Conservation (phyloP, 1,284 basidiomycete genomes). For the Phellopilus nigrolimitatus region DNA sequence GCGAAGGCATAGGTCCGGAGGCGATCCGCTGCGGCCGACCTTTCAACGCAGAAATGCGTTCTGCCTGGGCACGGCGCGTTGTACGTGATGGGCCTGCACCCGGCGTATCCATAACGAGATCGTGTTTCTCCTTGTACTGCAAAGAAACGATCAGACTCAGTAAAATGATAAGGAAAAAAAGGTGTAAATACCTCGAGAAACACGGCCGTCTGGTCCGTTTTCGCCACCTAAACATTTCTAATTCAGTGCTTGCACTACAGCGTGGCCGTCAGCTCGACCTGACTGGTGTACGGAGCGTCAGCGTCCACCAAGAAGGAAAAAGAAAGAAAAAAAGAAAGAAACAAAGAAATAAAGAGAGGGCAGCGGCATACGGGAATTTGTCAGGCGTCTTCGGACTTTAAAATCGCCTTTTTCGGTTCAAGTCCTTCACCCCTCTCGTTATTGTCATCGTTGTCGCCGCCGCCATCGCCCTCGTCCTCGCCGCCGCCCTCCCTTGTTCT, state of each 20-base stretch:
- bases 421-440: no score
- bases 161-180: constrained; percentile 6
- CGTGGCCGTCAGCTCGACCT: no score
- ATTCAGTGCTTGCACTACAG: constrained; percentile 56
- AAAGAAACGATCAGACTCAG: constrained; percentile 20
- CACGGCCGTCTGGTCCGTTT: constrained; percentile 4
- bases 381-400: no score
- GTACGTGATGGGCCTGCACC: constrained; percentile 49
- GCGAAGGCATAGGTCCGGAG: constrained; percentile 27
- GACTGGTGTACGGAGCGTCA: no score
- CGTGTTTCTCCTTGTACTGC: constrained; percentile 61
- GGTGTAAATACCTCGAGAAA: constrained; percentile 7
- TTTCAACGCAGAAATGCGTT: constrained; percentile 42
- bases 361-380: no score
- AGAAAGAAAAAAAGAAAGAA: no score
- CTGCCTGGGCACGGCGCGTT: constrained; percentile 58
- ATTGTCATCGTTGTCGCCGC: no score
- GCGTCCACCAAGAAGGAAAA: no score
- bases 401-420: no score
- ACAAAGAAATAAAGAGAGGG: no score
- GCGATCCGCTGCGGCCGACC: constrained; percentile 22
- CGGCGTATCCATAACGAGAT: constrained; percentile 50
- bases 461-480: no score
- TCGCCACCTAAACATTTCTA: constrained; percentile 3
- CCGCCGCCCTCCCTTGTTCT: no score